A percentile compares a stretch with the other conserved stretches of the same genome.
These are phyloP conservation scores for Aureobasidium namibiae DNA, from an alignment of 2,329 filamentous ascomycete species.

Conservation along the genomic window DNA sequence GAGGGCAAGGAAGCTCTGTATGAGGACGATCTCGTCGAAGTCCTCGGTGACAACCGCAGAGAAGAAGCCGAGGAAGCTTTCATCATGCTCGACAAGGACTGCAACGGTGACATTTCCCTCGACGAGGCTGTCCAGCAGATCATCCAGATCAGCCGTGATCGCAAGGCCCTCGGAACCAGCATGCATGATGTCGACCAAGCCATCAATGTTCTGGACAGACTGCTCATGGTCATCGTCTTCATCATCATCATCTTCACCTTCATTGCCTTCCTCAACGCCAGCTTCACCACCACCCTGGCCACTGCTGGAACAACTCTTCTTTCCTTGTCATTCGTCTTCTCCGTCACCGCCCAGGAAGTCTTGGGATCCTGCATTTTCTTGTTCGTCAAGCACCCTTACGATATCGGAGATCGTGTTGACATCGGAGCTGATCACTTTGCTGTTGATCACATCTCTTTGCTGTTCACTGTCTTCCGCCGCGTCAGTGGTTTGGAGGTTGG, in stretches of 20 bases:
- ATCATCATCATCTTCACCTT: slow-evolving; percentile 56
- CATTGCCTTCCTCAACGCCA: slow-evolving; percentile 82
- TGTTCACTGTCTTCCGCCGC: slow-evolving; percentile 86
- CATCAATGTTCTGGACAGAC: slow-evolving; percentile 79
- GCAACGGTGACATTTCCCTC: slow-evolving; percentile 87
- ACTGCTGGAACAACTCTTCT: slow-evolving; percentile 87
- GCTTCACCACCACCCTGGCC: slow-evolving; percentile 74
- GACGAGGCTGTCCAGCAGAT: slow-evolving; percentile 92
- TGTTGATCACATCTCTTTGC: slow-evolving; percentile 87
- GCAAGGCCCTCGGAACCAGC: slow-evolving; percentile 81
- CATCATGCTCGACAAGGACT: slow-evolving; percentile 68
- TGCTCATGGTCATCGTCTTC: slow-evolving; percentile 73
- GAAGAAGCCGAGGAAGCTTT: slow-evolving; percentile 83
- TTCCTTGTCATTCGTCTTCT: slow-evolving; percentile 94
- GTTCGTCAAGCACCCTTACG: slow-evolving; percentile 96
- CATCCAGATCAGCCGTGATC: slow-evolving; percentile 72
- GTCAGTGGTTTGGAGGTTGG: slow-evolving; percentile 69
- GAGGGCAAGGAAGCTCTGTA: slow-evolving; percentile 77
- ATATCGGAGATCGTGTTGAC: slow-evolving; percentile 90
- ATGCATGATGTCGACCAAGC: slow-evolving; percentile 98
- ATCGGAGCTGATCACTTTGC: slow-evolving; percentile 62
- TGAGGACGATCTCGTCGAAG: slow-evolving; percentile 75
- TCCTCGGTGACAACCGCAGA: slow-evolving; percentile 67
- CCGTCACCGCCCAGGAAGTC: slow-evolving; percentile 84
- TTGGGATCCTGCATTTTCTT: slow-evolving; percentile 98